Percentiles rank a stretch among this genome's conserved stretches.
phyloP scores from a whole-genome alignment of 805 yeast genomes.

The baker's yeast (Saccharomyces cerevisiae) region DNA sequence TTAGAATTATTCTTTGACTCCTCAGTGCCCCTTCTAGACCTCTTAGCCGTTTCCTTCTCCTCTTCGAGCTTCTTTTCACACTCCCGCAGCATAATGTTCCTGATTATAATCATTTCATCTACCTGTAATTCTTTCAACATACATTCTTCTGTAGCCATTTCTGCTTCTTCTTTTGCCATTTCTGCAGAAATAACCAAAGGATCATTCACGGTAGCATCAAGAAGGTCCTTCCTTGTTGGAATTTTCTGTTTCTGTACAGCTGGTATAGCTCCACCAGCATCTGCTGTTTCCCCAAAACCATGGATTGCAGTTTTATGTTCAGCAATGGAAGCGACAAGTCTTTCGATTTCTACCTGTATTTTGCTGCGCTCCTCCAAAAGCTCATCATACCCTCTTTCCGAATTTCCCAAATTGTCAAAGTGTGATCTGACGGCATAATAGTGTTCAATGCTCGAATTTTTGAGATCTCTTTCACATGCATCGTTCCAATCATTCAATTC shows the following conservation, averaged over 20 bases:
- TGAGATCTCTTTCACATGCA: slow-evolving; percentile 23
- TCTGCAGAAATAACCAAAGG: slow-evolving; percentile 21
- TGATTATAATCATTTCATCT: slow-evolving; percentile 31
- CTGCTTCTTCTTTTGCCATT: slow-evolving; percentile 32
- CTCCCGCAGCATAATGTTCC: slow-evolving; percentile 30
- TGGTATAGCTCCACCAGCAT: not conserved
- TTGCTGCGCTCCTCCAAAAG: slow-evolving; percentile 31
- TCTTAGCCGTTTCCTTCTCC: slow-evolving; percentile 24
- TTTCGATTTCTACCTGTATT: slow-evolving; percentile 36
- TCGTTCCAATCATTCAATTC: slow-evolving; percentile 23
- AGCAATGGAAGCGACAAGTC: slow-evolving; percentile 28
- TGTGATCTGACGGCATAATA: slow-evolving; percentile 35
- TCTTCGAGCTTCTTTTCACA: slow-evolving; percentile 31
- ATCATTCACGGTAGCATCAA: slow-evolving; percentile 6
- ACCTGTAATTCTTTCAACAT: slow-evolving; percentile 33
- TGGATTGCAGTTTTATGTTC: slow-evolving; percentile 28
- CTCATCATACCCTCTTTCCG: slow-evolving; percentile 28
- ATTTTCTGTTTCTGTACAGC: not conserved
- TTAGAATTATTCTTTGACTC: not conserved
- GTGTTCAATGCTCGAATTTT: slow-evolving; percentile 21
- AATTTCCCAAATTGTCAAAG: slow-evolving; percentile 33
- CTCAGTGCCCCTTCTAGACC: slow-evolving; percentile 8
- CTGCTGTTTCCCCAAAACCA: slow-evolving; percentile 25
- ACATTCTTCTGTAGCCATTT: slow-evolving; percentile 28
- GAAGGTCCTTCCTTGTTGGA: too few relatives aligned